Percentiles rank a stretch among this genome's conserved stretches.
phyloP scores from a whole-genome alignment of 2,329 filamentous ascomycete species.

The Scytalidium sp. region DNA sequence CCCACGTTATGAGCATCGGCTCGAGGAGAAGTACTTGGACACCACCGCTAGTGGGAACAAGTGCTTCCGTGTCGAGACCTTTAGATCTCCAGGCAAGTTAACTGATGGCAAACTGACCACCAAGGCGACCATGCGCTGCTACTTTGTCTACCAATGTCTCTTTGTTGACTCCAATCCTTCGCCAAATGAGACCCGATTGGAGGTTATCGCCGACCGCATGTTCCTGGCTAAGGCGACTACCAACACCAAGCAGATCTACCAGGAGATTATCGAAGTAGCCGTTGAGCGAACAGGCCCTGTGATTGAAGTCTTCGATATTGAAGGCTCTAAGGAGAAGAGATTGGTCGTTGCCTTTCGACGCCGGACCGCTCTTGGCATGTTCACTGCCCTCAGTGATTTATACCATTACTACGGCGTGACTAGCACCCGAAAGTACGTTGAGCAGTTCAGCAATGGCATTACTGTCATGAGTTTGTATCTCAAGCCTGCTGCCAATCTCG shows the following conservation, averaged over 20 bases:
- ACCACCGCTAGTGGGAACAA: constrained; percentile 64
- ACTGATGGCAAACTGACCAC: constrained; percentile 57
- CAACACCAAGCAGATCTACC: constrained; percentile 95
- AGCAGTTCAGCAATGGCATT: constrained; percentile 98
- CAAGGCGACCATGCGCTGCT: constrained; percentile 86
- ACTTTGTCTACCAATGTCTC: constrained; percentile 97
- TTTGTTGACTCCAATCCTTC: constrained; percentile 76
- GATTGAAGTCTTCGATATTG: constrained; percentile 96
- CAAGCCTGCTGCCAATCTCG: constrained; percentile 62
- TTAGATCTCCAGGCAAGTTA: constrained; percentile 83
- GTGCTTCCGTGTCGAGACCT: constrained; percentile 93
- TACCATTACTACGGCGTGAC: constrained; percentile 99
- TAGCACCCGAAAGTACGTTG: constrained; percentile 93
- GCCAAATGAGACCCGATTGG: constrained; percentile 80
- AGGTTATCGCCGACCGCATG: constrained; percentile 87
- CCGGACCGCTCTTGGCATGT: constrained; percentile 86
- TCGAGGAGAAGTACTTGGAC: constrained; percentile 95
- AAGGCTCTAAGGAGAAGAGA: constrained; percentile 86
- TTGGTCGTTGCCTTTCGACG: constrained; percentile 93
- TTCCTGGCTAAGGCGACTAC: constrained; percentile 94
- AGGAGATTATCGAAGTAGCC: constrained; percentile 85
- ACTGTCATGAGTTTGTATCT: constrained; percentile 96
- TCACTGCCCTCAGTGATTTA: constrained; percentile 90
- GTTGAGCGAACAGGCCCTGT: constrained; percentile 86
- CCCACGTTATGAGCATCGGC: constrained; percentile 88